Evolutionary conservation across 768 basidiomycete genomes (phyloP).

Genomic region (Panaeolus papilionaceus): DNA sequence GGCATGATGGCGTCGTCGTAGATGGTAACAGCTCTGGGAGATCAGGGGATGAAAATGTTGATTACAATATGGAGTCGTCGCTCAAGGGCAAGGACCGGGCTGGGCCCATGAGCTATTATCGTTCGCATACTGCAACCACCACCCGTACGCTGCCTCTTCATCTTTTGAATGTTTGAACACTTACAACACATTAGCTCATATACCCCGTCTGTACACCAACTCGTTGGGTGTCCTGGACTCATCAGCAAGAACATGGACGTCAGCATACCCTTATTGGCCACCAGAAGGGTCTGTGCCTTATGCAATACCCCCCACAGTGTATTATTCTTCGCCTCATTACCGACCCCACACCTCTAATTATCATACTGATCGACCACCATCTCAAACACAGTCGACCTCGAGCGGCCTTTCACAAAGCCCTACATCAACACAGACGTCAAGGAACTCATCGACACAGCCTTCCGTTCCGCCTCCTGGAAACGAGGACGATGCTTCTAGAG

Average conservation of each 20-base stretch:
- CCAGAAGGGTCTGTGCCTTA: background rate
- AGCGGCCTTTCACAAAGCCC: constrained; percentile 6
- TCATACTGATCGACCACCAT: constrained; percentile 27
- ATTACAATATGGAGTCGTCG: constrained; percentile 37
- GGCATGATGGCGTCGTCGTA: constrained; percentile 73
- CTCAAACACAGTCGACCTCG: constrained; percentile 28
- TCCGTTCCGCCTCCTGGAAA: constrained; percentile 1
- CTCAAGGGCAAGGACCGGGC: constrained; percentile 47
- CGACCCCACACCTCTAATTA: constrained; percentile 41
- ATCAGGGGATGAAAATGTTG: constrained; percentile 41
- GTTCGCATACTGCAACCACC: constrained; percentile 61
- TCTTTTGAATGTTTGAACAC: constrained; percentile 8
- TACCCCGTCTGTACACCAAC: constrained; percentile 32
- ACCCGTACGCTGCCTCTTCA: constrained; percentile 39
- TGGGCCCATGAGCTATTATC: constrained; percentile 66
- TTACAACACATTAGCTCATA: constrained; percentile 41
- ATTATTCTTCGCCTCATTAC: constrained; percentile 57
- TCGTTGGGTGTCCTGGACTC: constrained; percentile 36
- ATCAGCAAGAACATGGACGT: constrained; percentile 38
- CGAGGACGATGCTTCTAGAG: constrained; percentile 1
- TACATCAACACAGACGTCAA: constrained; percentile 6
- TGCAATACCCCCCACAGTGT: constrained; percentile 31
- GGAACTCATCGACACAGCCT: constrained; percentile 6
- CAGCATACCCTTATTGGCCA: constrained; percentile 29
- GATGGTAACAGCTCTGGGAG: constrained; percentile 45